Conservation (phyloP, 2,329 filamentous ascomycete species). For the Hypoxylon sp. region DNA sequence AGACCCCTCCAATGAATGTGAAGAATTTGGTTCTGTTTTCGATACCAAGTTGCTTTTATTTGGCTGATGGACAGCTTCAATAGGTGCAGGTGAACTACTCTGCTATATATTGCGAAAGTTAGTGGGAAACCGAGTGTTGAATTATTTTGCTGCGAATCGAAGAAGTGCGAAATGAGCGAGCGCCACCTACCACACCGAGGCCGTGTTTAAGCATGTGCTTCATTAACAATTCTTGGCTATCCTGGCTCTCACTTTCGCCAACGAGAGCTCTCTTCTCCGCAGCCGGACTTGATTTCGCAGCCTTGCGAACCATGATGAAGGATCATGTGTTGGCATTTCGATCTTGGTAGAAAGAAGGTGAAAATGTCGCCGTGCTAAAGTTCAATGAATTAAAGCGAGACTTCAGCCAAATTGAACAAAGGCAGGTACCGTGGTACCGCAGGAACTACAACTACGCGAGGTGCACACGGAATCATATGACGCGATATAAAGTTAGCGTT, state of each 20-base stretch:
- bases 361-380: conserved; percentile 15
- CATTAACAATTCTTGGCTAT: conserved; percentile 50
- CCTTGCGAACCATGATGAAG: conserved; percentile 42
- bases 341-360: conserved; percentile 4
- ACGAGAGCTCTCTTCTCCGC: conserved; percentile 42
- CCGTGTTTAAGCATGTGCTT: conserved; percentile 47
- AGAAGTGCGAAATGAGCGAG: conserved; percentile 11
- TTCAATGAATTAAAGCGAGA: conserved; percentile 34
- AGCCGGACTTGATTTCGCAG: conserved; percentile 36
- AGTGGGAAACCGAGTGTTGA: conserved; percentile 19
- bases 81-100: conserved; percentile 41
- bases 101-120: conserved; percentile 33
- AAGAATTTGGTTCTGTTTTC: conserved; percentile 16
- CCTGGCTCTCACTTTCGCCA: conserved; percentile 51
- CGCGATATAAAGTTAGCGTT: conserved; percentile 44
- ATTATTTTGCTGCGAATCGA: conserved; percentile 25
- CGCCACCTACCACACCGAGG: conserved; percentile 51
- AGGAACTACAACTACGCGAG: conserved; percentile 41
- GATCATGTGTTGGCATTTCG: conserved; percentile 36
- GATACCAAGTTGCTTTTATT: conserved; percentile 22
- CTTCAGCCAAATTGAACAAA: conserved; percentile 34
- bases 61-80: conserved; percentile 25
- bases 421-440: conserved; percentile 31
- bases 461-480: conserved; percentile 50
- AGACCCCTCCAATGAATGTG: background rate